Percentiles rank a stretch among this genome's conserved stretches.
Conservation (phyloP, 345 rosid species). For the Eutrema yunnanense region DNA sequence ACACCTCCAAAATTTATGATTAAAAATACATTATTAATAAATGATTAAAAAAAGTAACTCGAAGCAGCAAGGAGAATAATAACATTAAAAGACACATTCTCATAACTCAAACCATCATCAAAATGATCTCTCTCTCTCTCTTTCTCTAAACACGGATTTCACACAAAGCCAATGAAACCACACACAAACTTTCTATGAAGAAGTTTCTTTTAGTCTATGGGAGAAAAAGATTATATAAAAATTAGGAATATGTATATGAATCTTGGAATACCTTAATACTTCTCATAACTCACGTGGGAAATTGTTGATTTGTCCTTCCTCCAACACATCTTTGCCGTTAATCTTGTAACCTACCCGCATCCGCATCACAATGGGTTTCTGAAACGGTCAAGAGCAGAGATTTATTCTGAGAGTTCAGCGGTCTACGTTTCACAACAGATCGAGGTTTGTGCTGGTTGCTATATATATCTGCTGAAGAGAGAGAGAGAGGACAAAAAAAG, state of each 20-base stretch:
- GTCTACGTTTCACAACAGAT: neutral
- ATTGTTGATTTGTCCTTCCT: constrained; percentile 88
- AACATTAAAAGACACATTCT: neutral
- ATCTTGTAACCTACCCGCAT: constrained; percentile 78
- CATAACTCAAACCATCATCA: constrained; percentile 22
- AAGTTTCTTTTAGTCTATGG: constrained; percentile 1
- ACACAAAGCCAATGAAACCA: constrained; percentile 22
- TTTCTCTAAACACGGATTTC: constrained; percentile 2
- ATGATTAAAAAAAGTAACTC: neutral
- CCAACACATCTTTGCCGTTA: constrained; percentile 67
- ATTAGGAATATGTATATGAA: constrained; percentile 15
- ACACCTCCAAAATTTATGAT: neutral
- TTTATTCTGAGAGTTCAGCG: neutral
- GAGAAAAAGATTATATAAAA: neutral
- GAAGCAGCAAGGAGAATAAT: neutral
- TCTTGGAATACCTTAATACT: constrained; percentile 15
- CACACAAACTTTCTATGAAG: constrained; percentile 1
- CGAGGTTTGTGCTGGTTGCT: neutral
- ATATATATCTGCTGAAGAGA: neutral
- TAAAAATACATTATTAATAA: neutral
- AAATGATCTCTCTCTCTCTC: neutral
- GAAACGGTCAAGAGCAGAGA: constrained; percentile 21
- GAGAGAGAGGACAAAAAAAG: neutral
- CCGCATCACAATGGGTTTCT: constrained; percentile 92
- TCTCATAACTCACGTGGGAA: constrained; percentile 75